Evolutionary conservation across 2,329 filamentous ascomycete species (phyloP).

Genomic region (Fusarium sp.): DNA sequence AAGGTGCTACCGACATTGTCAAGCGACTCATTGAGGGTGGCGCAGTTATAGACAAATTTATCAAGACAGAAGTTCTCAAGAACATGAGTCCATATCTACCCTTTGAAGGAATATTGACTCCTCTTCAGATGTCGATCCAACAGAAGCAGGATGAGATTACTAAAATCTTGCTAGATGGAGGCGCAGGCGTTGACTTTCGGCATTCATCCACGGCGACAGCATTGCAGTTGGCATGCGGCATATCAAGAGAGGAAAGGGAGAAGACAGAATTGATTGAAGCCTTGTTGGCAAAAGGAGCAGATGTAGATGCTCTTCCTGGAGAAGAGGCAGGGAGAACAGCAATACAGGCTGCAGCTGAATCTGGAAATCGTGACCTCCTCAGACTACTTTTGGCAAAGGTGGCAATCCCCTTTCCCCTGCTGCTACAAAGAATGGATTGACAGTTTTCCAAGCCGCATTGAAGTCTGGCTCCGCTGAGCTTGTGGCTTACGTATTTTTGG

Average conservation of each 20-base stretch:
- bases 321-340: background rate
- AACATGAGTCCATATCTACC: accelerated
- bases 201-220: background rate
- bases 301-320: background rate
- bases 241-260: accelerated
- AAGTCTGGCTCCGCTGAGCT: background rate
- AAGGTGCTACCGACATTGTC: accelerated
- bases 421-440: accelerated
- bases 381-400: accelerated
- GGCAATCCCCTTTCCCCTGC: background rate
- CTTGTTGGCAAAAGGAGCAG: background rate
- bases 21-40: background rate
- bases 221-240: background rate
- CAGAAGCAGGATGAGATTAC: accelerated
- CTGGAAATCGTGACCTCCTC: accelerated
- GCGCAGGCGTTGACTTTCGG: background rate
- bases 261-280: background rate
- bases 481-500: background rate
- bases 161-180: background rate
- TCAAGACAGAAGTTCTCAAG: accelerated
- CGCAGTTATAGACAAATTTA: accelerated
- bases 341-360: background rate
- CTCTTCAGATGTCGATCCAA: background rate
- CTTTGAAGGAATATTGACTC: accelerated
- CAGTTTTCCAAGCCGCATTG: background rate